Evolutionary conservation across 768 basidiomycete genomes (phyloP).

Genomic region (Termitomyces sp.): DNA sequence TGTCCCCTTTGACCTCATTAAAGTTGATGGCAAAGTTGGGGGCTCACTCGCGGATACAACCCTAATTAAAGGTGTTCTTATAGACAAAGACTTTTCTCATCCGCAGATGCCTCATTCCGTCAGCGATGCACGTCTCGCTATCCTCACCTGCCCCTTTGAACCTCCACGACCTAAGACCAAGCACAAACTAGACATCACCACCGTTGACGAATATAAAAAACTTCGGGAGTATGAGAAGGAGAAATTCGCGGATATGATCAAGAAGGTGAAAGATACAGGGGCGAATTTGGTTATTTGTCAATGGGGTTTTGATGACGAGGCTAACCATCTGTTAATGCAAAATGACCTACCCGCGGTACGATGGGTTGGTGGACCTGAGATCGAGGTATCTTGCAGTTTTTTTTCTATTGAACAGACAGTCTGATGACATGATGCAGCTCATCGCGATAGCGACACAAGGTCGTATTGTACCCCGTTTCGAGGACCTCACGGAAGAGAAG

Average conservation of each 20-base stretch:
- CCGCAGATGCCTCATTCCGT: conserved; percentile 94
- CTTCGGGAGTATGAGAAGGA: conserved; percentile 92
- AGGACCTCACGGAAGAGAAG: conserved; percentile 88
- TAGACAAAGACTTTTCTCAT: conserved; percentile 99
- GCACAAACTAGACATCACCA: conserved; percentile 96
- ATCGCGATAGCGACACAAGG: conserved; percentile 99
- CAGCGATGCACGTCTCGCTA: conserved; percentile 87
- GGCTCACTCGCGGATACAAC: conserved; percentile 93
- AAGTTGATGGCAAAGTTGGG: conserved; percentile 98
- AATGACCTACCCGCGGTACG: conserved; percentile 95
- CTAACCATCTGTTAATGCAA: conserved; percentile 96
- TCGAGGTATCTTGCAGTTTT: conserved; percentile 58
- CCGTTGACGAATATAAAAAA: conserved; percentile 95
- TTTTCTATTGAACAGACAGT: neutral
- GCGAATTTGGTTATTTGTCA: conserved; percentile 99
- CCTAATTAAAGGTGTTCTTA: conserved; percentile 93
- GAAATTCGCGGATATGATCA: conserved; percentile 97
- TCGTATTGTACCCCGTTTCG: conserved; percentile 96
- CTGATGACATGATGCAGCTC: conserved; percentile 44
- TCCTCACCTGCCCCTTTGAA: conserved; percentile 98
- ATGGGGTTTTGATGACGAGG: conserved; percentile 99
- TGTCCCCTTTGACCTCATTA: conserved; percentile 97
- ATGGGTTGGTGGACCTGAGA: conserved; percentile 99
- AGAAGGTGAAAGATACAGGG: conserved; percentile 90
- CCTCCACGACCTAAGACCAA: conserved; percentile 99